phyloP scores from a whole-genome alignment of 2,329 filamentous ascomycete genomes.

The Rhytidhysteron rufulum region DNA sequence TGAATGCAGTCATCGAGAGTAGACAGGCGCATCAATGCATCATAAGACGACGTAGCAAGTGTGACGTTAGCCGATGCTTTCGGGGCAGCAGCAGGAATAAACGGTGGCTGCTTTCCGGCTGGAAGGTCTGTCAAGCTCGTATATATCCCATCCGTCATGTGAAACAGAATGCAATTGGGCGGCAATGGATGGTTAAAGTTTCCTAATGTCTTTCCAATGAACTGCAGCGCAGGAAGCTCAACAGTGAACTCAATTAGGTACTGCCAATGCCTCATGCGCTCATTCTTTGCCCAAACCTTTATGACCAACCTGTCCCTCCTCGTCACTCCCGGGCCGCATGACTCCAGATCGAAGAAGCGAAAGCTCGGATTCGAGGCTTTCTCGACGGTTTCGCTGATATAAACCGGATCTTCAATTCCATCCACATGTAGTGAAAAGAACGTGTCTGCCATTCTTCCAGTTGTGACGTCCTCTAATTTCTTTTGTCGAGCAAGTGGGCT shows the following conservation, averaged over 20 bases:
- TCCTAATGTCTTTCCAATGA: conserved; percentile 62
- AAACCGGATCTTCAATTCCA: conserved; percentile 66
- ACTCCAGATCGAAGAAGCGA: conserved; percentile 72
- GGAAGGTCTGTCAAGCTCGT: conserved; percentile 67
- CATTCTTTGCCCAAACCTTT: conserved; percentile 67
- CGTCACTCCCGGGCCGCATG: conserved; percentile 60
- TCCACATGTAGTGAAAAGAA: conserved; percentile 82
- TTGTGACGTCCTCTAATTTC: conserved; percentile 69
- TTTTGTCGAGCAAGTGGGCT: conserved; percentile 63
- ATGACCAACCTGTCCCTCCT: conserved; percentile 63
- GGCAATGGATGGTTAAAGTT: conserved; percentile 69
- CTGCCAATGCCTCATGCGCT: conserved; percentile 53
- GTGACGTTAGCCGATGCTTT: conserved; percentile 45
- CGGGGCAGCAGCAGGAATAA: conserved; percentile 27
- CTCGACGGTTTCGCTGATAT: conserved; percentile 78
- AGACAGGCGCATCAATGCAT: conserved; percentile 79
- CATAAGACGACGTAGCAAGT: conserved; percentile 75
- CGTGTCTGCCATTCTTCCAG: conserved; percentile 72
- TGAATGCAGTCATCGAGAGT: conserved; percentile 89
- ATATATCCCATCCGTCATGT: conserved; percentile 83
- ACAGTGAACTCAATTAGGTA: conserved; percentile 70
- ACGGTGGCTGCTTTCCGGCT: conserved; percentile 33
- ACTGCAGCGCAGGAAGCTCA: conserved; percentile 70
- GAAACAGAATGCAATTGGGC: conserved; percentile 77
- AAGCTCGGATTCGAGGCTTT: conserved; percentile 91